Base-by-base conservation (phyloP, 1,284 basidiomycete species). In the Marasmius sp. region DNA sequence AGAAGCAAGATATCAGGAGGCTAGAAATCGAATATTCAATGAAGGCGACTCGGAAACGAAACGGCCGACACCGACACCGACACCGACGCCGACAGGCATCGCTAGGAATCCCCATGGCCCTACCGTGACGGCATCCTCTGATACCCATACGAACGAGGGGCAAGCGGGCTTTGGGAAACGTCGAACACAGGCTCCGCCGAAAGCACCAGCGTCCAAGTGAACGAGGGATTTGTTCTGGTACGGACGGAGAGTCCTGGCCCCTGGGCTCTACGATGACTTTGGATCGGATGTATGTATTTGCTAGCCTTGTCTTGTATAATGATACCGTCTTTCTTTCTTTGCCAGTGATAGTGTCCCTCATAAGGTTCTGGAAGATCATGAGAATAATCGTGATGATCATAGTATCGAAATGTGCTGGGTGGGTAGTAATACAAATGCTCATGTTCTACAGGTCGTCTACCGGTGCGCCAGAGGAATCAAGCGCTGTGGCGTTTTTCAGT, bases 1-100 rank as follows among this genome's bases (percentile, higher is more conserved):
- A 47, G 81, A 79, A 63, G 75, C 74, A 33, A 72, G 75, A 63
- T 82, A 80, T 66, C 75, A 77, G 64, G 80, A 75, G 37, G 81
- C 78, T 6, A 68, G 78, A 34, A 78, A 78, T 52, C 72, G 79
- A 27, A 83, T 81, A 58, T 82, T 80, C 65, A 80, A 81, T 47
- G 45, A 47, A 43, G 52, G 16, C 52, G 18, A 38, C 14, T 49
- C 38, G 18, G 12, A 33, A 55, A 39, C 48, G 5, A 38, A 27
- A 49, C 57, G 11, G 55, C 53, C 7, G 16, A 50, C 18, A 56
- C 27, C n/a, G 3, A 45, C 39, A 34, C 45, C 47, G 34, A n/a
- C 50, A 11, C 11, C 52, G 34, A n/a, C 50, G 3, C 11, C 52
- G 7, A 34, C 52, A 14, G 38, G 16, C 18, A 54, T 54, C n/a